Conservation (phyloP, 2,329 filamentous ascomycete species). For the Colletotrichum aenigma region DNA sequence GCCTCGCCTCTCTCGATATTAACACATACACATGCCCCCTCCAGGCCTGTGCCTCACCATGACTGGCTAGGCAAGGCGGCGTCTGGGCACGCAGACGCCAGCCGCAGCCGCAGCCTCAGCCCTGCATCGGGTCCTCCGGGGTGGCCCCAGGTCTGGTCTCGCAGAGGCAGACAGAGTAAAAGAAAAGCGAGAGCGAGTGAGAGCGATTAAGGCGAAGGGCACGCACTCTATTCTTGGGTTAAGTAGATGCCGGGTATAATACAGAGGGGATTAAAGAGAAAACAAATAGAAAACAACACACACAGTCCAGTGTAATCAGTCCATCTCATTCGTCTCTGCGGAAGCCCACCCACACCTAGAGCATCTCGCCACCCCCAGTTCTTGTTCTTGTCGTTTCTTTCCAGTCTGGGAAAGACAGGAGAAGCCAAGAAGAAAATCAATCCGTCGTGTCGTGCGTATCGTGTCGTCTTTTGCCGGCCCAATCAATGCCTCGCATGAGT, state of each 20-base stretch:
- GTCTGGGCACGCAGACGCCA: background rate
- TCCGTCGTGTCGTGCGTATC: constrained; percentile 1
- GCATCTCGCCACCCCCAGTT: background rate
- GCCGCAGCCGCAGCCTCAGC: background rate
- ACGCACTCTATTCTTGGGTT: constrained; percentile 13
- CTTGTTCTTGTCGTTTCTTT: background rate
- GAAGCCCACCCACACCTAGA: background rate
- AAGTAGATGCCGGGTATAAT: constrained; percentile 15
- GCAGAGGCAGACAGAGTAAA: background rate
- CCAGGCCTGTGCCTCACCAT: background rate
- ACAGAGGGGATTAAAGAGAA: constrained; percentile 3
- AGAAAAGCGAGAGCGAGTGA: background rate
- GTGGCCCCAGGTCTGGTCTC: background rate
- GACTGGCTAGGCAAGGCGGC: background rate
- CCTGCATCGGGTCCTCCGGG: background rate
- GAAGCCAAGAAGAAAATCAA: background rate
- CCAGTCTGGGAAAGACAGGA: background rate
- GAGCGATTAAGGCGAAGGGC: background rate
- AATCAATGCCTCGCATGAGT: background rate
- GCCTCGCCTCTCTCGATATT: background rate
- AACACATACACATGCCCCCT: background rate
- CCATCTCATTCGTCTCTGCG: background rate
- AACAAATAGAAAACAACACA: background rate
- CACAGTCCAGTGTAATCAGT: background rate
- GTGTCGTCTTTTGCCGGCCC: background rate